Conservation (phyloP, 148 eudicot genomes). For the Persicaria maculosa region DNA sequence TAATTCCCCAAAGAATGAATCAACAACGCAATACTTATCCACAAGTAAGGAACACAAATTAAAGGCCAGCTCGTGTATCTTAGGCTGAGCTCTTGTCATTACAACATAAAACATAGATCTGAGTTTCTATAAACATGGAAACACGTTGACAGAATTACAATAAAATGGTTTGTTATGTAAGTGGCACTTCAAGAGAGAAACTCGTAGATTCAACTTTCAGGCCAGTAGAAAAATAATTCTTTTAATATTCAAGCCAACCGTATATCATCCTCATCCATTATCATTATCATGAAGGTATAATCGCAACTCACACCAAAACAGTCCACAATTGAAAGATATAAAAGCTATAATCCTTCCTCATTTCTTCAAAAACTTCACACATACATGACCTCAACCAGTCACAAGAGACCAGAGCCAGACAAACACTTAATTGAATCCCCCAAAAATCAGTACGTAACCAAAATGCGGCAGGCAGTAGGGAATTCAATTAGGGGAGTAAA, state of each 20-base stretch:
- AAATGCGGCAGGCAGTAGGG: not conserved
- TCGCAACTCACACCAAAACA: not conserved
- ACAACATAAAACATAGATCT: not conserved
- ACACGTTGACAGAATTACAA: not conserved
- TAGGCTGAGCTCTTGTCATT: not conserved
- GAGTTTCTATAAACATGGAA: not conserved
- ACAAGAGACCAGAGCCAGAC: not conserved
- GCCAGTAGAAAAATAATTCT: not conserved
- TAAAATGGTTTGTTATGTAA: not conserved
- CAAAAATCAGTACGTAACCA: not conserved
- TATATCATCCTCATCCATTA: not conserved
- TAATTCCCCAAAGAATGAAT: not conserved
- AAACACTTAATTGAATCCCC: not conserved
- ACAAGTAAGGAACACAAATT: not conserved
- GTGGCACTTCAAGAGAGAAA: not conserved
- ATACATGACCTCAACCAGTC: constrained; percentile 3
- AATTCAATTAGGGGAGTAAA: not conserved
- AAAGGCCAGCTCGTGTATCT: not conserved
- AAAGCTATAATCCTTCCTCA: not conserved
- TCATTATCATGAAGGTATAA: not conserved
- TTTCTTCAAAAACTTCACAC: not conserved
- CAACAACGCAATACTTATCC: not conserved
- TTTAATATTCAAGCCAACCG: not conserved
- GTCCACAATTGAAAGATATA: not conserved
- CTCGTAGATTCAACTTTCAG: not conserved